Percentiles rank a stretch among this genome's conserved stretches.
Evolutionary conservation across 73 alveolate species (phyloP).

Genomic region (Breviolum minutum): DNA sequence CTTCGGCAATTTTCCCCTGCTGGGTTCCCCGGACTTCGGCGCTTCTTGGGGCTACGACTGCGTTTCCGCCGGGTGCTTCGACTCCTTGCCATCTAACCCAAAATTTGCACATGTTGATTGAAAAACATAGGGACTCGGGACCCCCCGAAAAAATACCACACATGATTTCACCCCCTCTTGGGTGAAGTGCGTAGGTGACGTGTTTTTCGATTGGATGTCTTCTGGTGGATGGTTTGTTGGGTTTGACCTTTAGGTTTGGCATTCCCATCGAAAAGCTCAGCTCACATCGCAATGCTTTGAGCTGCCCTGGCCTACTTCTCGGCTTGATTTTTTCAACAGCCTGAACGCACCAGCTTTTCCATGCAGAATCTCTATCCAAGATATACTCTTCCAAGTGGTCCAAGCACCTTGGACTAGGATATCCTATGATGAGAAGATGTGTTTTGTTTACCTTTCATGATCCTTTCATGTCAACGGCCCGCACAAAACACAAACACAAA

Average conservation of each 20-base stretch:
- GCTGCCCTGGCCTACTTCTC: background rate
- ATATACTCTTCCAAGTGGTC: background rate
- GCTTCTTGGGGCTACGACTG: slow-evolving; percentile 29
- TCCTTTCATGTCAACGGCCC: background rate
- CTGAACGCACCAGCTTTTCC: background rate
- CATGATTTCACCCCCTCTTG: background rate
- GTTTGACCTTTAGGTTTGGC: background rate
- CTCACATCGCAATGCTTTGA: background rate
- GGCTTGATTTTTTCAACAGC: slow-evolving; percentile 37
- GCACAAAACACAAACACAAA: background rate
- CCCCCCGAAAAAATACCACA: background rate
- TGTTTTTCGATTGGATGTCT: background rate
- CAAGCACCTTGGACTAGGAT: background rate
- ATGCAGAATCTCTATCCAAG: background rate
- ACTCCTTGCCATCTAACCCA: background rate
- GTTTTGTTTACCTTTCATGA: background rate
- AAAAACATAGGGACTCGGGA: background rate
- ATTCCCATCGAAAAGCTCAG: background rate
- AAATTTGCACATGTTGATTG: background rate
- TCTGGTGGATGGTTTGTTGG: background rate
- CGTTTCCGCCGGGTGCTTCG: slow-evolving; percentile 54
- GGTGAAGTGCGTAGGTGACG: too few relatives aligned
- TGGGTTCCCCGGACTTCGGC: background rate
- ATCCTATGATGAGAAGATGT: background rate
- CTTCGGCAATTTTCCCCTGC: background rate